Percentiles rank a stretch among this genome's conserved stretches.
phyloP scores from a whole-genome alignment of 176 grass and related monocot species.

The Musa acuminata region DNA sequence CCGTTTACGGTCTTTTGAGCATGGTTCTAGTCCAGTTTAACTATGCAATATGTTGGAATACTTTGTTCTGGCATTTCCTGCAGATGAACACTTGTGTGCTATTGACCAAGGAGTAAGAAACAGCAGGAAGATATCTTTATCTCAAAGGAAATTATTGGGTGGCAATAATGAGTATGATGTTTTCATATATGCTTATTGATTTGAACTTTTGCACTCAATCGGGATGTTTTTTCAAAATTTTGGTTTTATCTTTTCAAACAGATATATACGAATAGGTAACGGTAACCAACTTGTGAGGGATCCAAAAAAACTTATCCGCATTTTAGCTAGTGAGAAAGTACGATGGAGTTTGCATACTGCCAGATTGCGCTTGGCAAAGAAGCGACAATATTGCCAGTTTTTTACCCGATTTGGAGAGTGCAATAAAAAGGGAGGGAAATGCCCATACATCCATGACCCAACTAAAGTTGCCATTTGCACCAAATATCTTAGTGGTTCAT shows the following conservation, averaged over 20 bases:
- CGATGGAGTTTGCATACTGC: conserved; percentile 90
- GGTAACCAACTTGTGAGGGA: conserved; percentile 91
- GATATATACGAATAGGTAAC: conserved; percentile 81
- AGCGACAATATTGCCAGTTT: conserved; percentile 83
- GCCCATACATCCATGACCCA: conserved; percentile 73
- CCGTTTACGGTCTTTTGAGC: not conserved
- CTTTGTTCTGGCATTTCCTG: conserved; percentile 19
- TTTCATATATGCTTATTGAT: not conserved
- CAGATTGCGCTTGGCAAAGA: conserved; percentile 65
- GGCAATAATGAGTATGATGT: conserved; percentile 56
- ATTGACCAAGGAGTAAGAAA: conserved; percentile 32
- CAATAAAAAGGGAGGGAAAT: conserved; percentile 62
- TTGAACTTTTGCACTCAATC: not conserved
- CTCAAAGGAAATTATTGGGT: conserved; percentile 33
- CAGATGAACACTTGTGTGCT: conserved; percentile 39
- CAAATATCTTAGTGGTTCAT: conserved; percentile 89
- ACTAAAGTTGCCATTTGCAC: conserved; percentile 96
- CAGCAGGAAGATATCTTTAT: conserved; percentile 26
- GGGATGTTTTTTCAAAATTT: not conserved
- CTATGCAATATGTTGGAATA: conserved; percentile 4
- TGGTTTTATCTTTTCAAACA: conserved; percentile 26
- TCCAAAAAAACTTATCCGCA: conserved; percentile 77
- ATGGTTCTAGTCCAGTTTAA: not conserved
- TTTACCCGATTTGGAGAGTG: conserved; percentile 83
- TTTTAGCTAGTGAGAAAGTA: conserved; percentile 94